Evolutionary conservation across 768 basidiomycete genomes (phyloP), one percentile per base, ranked within the genome.

Genomic region (Tylopilus subfusipes): DNA sequence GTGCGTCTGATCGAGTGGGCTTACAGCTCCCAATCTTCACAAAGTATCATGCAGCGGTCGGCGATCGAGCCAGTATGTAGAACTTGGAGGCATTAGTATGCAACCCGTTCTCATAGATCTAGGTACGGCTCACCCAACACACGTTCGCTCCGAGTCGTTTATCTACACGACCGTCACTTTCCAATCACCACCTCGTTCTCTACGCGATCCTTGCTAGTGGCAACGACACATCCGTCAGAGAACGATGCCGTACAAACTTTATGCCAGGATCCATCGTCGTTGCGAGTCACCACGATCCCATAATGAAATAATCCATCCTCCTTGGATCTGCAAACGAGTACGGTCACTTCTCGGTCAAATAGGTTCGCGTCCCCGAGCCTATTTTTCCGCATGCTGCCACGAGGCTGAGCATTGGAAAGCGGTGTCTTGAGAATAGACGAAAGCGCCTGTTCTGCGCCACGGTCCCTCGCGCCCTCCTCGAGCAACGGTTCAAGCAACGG

Each of bases 191-290:
- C 36, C 19, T 18, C 3, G 16, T 24, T 38, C 29, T 54, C 48
- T 22, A 21, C 18, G 4, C 18, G 24, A n/a, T n/a, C n/a, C n/a
- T n/a, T n/a, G 21, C n/a, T 29, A 14, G 11, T 13, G 9, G 52
- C 18, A 11, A 52, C 30, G 11, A 57, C 24, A 21, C 58, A 52
- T 11, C 19, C 21, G 7, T 48, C 29, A 13, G 50, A 42, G 19
- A 61, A 61, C 14, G 59, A 29, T 5, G 47, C 43, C 22, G 53
- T 49, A 19, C 54, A 60, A 18, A 61, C 54, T 42, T 33, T 24
- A 25, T 42, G 40, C 51, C 48, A 49, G 16, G 18, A 40, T 3
- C 5, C 5, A 24, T 36, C 36, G n/a, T 58, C 51, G 3, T 19
- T 8, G 39, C 29, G 6, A 24, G 31, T 14, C 4, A 57, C 54